Evolutionary conservation across 495 filamentous ascomycete genomes (phyloP).

Genomic region (Pyronema omphalodes): DNA sequence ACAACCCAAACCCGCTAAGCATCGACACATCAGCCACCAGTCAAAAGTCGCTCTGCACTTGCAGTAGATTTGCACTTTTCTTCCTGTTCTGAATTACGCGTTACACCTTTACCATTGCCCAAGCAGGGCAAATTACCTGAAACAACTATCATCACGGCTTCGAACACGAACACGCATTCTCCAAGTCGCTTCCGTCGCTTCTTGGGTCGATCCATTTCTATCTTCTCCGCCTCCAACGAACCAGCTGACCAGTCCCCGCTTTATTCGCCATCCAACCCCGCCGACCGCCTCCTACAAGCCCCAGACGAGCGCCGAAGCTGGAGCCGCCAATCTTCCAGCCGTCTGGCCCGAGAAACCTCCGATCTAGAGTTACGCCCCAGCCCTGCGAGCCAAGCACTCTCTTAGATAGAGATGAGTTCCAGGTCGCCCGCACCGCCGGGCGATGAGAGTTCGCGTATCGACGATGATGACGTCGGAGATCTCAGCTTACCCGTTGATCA

Average conservation of each 20-base stretch:
- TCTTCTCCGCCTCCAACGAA: neutral
- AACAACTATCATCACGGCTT: neutral
- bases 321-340: neutral
- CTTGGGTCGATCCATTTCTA: neutral
- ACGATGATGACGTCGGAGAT: neutral
- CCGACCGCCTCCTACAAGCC: constrained; percentile 32
- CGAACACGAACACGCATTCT: neutral
- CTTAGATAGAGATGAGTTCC: constrained; percentile 1
- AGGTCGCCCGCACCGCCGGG: constrained; percentile 2
- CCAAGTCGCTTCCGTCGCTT: neutral
- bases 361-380: neutral
- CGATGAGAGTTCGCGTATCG: neutral
- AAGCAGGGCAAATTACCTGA: neutral
- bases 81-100: no score
- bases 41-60: no score
- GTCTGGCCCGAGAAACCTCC: neutral
- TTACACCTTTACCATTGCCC: neutral
- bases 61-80: no score
- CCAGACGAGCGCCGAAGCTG: constrained; percentile 33
- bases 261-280: constrained; percentile 22
- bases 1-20: neutral
- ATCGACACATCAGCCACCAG: neutral
- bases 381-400: neutral
- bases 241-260: neutral
- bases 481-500: constrained; percentile 18